Conservation (phyloP, 306 rosid species). For the Arachis stenosperma region DNA sequence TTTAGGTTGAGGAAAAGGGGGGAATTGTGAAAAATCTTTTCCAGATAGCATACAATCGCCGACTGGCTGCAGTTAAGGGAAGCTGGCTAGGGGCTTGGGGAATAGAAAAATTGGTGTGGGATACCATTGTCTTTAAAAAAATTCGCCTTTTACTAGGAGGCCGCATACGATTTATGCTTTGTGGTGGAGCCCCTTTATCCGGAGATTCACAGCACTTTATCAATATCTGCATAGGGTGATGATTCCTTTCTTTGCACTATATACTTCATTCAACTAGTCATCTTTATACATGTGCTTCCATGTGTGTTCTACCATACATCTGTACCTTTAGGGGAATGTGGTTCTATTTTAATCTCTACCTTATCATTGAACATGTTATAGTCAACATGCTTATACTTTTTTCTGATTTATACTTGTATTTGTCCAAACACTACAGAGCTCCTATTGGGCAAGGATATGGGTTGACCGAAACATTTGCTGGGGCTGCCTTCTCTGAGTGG, state of each 20-base stretch:
- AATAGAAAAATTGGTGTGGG: constrained; percentile 78
- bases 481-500: constrained; percentile 84
- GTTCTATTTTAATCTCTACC: neutral
- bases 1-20: constrained; percentile 76
- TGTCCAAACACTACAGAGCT: constrained; percentile 53
- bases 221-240: constrained; percentile 93
- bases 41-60: constrained; percentile 61
- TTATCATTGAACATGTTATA: neutral
- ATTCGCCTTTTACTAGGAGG: constrained; percentile 78
- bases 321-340: neutral
- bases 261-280: constrained; percentile 29
- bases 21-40: constrained; percentile 72
- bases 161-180: constrained; percentile 66
- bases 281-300: neutral
- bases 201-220: constrained; percentile 80
- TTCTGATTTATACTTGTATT: constrained; percentile 1
- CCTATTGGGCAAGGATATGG: constrained; percentile 98
- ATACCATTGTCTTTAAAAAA: constrained; percentile 60
- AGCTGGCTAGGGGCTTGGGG: constrained; percentile 99
- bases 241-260: constrained; percentile 16
- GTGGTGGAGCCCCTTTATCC: constrained; percentile 97
- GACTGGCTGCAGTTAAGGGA: constrained; percentile 77
- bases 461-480: constrained; percentile 97
- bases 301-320: neutral
- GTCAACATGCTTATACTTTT: neutral